Percentiles rank a stretch among this genome's conserved stretches.
Conservation (phyloP, 805 yeast species). For the Komagataella pastoris region DNA sequence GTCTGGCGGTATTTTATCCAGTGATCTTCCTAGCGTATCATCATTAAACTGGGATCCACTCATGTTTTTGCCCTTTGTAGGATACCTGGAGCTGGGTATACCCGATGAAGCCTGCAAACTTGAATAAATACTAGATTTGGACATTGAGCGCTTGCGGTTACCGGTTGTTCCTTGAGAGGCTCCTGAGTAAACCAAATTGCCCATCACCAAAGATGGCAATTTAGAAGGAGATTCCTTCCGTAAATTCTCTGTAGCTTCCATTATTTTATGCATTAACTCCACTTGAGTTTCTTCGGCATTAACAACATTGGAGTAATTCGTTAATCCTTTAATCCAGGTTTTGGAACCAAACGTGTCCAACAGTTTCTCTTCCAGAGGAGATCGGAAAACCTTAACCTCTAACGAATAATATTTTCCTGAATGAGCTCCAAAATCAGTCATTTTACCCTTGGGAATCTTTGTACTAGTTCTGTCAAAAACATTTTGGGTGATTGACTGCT, state of each 20-base stretch:
- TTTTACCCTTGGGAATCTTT: slow-evolving; percentile 33
- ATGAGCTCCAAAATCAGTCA: slow-evolving; percentile 59
- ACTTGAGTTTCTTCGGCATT: not conserved
- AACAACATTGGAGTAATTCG: not conserved
- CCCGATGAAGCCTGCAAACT: not conserved
- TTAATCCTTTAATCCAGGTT: not conserved
- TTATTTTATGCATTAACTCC: not conserved
- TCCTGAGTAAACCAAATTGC: not conserved
- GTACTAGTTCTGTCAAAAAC: slow-evolving; percentile 1
- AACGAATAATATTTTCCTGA: slow-evolving; percentile 56
- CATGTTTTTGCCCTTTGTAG: not conserved
- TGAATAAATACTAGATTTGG: not conserved
- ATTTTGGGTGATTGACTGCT: not conserved
- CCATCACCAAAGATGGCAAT: not conserved
- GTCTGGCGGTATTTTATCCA: not conserved
- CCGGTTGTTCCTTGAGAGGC: not conserved
- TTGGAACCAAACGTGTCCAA: slow-evolving; percentile 8
- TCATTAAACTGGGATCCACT: not conserved
- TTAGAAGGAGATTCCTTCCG: not conserved
- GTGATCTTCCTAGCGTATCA: not conserved
- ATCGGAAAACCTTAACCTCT: slow-evolving; percentile 45
- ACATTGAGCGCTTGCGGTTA: not conserved
- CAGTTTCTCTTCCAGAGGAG: slow-evolving; percentile 32
- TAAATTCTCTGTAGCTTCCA: not conserved
- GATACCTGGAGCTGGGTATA: not conserved